phyloP scores from a whole-genome alignment of 495 filamentous ascomycete species.

The Neurospora sp. region DNA sequence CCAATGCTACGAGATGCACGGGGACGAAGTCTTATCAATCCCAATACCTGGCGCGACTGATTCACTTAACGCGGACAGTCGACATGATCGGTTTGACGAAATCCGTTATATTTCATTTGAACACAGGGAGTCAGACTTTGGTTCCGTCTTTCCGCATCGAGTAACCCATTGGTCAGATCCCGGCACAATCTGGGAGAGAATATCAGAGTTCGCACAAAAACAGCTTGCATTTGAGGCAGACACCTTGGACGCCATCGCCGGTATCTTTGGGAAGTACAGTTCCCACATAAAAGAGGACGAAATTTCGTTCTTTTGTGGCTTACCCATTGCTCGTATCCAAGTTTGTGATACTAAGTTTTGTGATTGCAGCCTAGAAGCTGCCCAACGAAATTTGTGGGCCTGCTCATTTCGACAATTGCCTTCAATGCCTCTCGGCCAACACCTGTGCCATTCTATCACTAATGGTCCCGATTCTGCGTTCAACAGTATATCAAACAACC shows the following conservation, averaged over 20 bases:
- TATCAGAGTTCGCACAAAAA: neutral
- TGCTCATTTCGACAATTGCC: no score
- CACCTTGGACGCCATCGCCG: neutral
- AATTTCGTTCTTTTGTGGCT: neutral
- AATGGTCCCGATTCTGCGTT: no score
- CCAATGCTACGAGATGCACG: constrained; percentile 20
- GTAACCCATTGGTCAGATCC: neutral
- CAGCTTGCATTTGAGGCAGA: neutral
- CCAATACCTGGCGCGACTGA: neutral
- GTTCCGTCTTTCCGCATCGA: no score
- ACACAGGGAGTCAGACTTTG: no score
- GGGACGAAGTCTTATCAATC: constrained; percentile 3
- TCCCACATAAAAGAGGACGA: neutral
- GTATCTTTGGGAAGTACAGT: neutral
- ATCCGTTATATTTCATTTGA: neutral
- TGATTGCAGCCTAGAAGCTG: no score
- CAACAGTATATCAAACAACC: no score
- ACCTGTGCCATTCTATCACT: no score
- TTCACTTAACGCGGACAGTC: no score
- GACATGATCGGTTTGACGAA: neutral
- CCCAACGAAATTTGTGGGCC: no score
- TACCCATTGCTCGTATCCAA: neutral
- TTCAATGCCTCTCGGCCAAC: no score
- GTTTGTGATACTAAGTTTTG: no score
- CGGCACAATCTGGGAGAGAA: neutral